These are phyloP conservation scores for Anisodus acutangulus DNA, from an alignment of 257 asterid genomes.

Conservation along the genomic window DNA sequence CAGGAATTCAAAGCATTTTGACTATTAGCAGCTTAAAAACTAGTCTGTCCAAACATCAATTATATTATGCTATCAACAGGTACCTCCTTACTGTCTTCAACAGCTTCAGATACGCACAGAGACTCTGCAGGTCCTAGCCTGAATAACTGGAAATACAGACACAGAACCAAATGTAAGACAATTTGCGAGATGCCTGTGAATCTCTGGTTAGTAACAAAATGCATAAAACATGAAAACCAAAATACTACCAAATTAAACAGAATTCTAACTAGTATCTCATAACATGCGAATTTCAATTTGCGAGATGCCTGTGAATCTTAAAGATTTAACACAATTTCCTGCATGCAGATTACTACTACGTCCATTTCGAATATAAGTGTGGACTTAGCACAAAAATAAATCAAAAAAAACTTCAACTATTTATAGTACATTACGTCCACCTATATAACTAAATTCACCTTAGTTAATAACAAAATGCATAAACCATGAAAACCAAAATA, in stretches of 20 bases:
- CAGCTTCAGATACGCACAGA: constrained; percentile 70
- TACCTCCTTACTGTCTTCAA: constrained; percentile 71
- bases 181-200: no score
- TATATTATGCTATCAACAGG: not conserved
- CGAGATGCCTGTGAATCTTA: no score
- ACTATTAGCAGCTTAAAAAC: not conserved
- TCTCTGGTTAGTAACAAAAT: no score
- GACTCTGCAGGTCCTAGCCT: constrained; percentile 71
- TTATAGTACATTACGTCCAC: not conserved
- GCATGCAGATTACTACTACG: not conserved
- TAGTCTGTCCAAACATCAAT: not conserved
- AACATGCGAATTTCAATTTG: no score
- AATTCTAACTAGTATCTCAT: no score
- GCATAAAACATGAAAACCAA: no score
- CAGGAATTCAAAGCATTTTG: not conserved
- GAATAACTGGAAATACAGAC: constrained; percentile 63
- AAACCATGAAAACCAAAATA: not conserved
- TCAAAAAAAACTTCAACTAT: not conserved
- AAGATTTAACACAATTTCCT: not conserved
- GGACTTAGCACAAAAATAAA: not conserved
- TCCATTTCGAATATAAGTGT: not conserved
- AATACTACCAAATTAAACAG: no score
- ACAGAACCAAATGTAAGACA: constrained; percentile 24
- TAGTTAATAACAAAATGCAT: not conserved
- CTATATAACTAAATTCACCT: not conserved